phyloP scores from a whole-genome alignment of 1,284 basidiomycete species.

The Kwoniella shivajii region DNA sequence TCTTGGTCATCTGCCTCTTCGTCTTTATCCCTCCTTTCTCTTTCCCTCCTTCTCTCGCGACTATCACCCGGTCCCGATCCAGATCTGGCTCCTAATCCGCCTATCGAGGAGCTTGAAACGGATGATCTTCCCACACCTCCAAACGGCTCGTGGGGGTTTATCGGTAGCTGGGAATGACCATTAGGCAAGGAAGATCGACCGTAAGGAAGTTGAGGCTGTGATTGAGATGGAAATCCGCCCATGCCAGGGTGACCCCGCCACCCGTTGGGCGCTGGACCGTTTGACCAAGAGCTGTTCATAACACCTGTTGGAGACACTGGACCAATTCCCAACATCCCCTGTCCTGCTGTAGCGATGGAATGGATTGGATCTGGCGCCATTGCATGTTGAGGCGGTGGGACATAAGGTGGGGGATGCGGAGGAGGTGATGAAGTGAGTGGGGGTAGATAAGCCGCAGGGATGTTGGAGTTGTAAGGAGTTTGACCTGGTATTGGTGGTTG shows the following conservation, averaged over 20 bases:
- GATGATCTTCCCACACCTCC: constrained; percentile 14
- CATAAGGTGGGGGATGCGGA: constrained; percentile 44
- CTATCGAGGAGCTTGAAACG: constrained; percentile 10
- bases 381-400: constrained; percentile 51
- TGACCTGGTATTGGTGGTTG: constrained; percentile 13
- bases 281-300: constrained; percentile 9
- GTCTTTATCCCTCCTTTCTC: constrained; percentile 30
- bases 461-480: constrained; percentile 7
- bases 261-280: constrained; percentile 9
- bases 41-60: constrained; percentile 20
- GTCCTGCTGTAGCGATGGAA: constrained; percentile 17
- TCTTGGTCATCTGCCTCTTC: constrained; percentile 61
- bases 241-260: constrained; percentile 20
- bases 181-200: constrained; percentile 8
- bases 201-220: constrained; percentile 1
- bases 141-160: constrained; percentile 28
- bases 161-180: constrained; percentile 11
- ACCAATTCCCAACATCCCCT: constrained; percentile 6
- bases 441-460: constrained; percentile 32
- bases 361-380: constrained; percentile 51
- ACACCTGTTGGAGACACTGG: constrained; percentile 1
- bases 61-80: constrained; percentile 19
- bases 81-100: constrained; percentile 11
- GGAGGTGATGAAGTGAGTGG: constrained; percentile 47
- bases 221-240: constrained; percentile 2